Conservation (phyloP, 73 alveolate species). For the Paramecium pentaurelia region DNA sequence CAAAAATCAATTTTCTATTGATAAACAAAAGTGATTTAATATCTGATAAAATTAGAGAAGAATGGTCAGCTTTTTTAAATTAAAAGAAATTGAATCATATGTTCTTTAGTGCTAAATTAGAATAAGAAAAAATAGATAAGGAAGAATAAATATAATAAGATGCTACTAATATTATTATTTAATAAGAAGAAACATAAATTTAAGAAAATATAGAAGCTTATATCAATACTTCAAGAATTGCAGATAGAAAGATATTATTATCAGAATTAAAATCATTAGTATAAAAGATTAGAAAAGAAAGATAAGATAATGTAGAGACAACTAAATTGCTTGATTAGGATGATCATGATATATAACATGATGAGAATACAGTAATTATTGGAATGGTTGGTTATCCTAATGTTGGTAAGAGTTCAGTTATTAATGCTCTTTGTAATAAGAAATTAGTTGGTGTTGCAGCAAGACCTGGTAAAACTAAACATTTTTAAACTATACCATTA, state of each 20-base stretch:
- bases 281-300: conserved; percentile 5
- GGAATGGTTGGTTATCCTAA: conserved; percentile 99
- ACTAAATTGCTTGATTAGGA: conserved; percentile 32
- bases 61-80: conserved; percentile 91
- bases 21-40: conserved; percentile 96
- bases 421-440: conserved; percentile 86
- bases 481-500: conserved; percentile 89
- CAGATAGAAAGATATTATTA: conserved; percentile 42
- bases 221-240: conserved; percentile 42
- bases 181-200: neutral
- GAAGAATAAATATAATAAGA: conserved; percentile 29
- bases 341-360: conserved; percentile 29
- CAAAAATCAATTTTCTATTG: conserved; percentile 61
- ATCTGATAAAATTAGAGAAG: conserved; percentile 85
- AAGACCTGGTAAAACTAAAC: conserved; percentile 98
- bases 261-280: conserved; percentile 34
- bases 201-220: neutral
- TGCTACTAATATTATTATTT: neutral
- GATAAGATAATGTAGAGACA: conserved; percentile 38
- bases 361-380: conserved; percentile 52
- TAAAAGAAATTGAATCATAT: conserved; percentile 79
- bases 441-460: conserved; percentile 97
- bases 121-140: conserved; percentile 81
- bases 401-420: conserved; percentile 98
- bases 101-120: conserved; percentile 92